phyloP scores from a whole-genome alignment of 257 asterid species.

The Petrea volubilis region DNA sequence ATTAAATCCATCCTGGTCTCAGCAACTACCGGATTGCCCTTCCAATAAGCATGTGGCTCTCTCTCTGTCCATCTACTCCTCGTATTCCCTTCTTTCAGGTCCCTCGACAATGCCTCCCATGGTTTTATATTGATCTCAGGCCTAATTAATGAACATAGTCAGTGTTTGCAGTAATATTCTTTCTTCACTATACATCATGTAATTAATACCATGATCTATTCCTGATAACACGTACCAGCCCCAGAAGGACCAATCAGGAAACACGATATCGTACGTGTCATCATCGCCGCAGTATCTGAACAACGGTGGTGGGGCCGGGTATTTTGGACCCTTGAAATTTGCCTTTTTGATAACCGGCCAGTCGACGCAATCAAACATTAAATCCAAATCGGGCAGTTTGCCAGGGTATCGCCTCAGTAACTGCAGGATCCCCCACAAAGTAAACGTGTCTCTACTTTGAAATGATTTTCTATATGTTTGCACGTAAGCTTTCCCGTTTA shows the following conservation, averaged over 20 bases:
- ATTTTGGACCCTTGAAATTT: conserved; percentile 23
- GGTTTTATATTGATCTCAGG: conserved; percentile 84
- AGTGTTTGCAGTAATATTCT: neutral
- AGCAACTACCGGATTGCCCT: conserved; percentile 68
- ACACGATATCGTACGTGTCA: conserved; percentile 55
- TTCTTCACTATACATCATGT: too few relatives aligned
- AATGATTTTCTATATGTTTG: conserved; percentile 43
- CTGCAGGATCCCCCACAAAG: conserved; percentile 83
- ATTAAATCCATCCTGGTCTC: conserved; percentile 67
- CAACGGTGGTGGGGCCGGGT: conserved; percentile 55
- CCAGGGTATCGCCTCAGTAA: conserved; percentile 72
- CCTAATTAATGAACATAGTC: conserved; percentile 38
- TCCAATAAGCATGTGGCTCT: conserved; percentile 91
- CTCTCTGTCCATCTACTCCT: conserved; percentile 64
- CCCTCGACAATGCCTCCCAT: conserved; percentile 60
- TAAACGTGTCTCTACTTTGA: conserved; percentile 65
- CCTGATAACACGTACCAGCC: conserved; percentile 58
- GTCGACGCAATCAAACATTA: conserved; percentile 81
- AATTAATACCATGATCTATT: neutral
- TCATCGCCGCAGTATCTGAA: conserved; percentile 70
- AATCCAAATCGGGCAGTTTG: conserved; percentile 66
- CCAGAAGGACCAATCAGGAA: conserved; percentile 96
- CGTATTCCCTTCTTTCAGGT: conserved; percentile 55
- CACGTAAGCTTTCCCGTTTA: conserved; percentile 69
- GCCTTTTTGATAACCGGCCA: conserved; percentile 57